Evolutionary conservation across 345 rosid genomes (phyloP).

Genomic region (Passiflora organensis): DNA sequence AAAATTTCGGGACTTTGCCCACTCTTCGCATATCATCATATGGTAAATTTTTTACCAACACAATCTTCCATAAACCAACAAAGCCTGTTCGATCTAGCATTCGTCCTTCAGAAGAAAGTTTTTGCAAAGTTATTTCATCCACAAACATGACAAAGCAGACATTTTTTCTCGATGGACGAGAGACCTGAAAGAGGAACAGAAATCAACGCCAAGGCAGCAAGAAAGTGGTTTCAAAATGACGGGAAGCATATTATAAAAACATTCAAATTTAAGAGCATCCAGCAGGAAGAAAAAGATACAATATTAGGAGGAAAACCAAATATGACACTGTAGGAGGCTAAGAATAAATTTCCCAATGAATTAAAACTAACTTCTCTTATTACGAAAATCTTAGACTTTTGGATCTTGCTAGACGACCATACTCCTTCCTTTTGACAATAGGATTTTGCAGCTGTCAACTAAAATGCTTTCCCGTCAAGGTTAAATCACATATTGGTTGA

Average conservation of each 20-base stretch:
- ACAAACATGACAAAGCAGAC: conserved; percentile 95
- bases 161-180: conserved; percentile 80
- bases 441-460: no score
- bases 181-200: conserved; percentile 50
- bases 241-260: neutral
- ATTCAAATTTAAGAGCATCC: neutral
- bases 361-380: neutral
- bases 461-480: no score
- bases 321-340: neutral
- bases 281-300: neutral
- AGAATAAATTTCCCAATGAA: neutral
- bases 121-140: conserved; percentile 73
- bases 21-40: conserved; percentile 88
- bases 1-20: conserved; percentile 89
- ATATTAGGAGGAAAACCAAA: neutral
- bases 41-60: conserved; percentile 85
- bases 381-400: no score
- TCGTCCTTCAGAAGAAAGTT: conserved; percentile 73
- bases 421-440: no score
- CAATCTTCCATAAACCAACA: conserved; percentile 92
- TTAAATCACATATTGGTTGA: no score
- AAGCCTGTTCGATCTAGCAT: conserved; percentile 71
- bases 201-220: neutral
- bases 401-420: no score
- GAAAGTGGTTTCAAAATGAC: neutral